phyloP scores from a whole-genome alignment of 345 rosid genomes.

The Anacardium occidentale region DNA sequence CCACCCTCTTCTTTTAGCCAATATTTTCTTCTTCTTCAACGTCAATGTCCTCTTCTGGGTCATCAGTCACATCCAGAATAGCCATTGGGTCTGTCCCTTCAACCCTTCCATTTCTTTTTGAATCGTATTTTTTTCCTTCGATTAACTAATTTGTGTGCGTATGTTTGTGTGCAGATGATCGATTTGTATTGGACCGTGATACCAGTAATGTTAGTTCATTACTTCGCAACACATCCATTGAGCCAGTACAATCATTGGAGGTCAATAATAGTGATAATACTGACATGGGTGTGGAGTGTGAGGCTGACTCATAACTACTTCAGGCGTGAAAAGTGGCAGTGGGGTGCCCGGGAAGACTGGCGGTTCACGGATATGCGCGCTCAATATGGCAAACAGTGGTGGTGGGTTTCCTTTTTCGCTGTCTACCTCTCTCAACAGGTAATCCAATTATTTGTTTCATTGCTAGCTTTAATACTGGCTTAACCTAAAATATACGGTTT shows the following conservation, averaged over 20 bases:
- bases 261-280: conserved; percentile 51
- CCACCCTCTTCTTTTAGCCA: conserved; percentile 79
- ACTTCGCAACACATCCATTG: conserved; percentile 72
- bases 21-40: conserved; percentile 82
- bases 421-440: conserved; percentile 94
- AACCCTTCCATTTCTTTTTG: not conserved
- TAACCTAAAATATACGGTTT: not conserved
- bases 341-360: conserved; percentile 99
- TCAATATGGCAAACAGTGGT: conserved; percentile 67
- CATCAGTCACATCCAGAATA: conserved; percentile 64
- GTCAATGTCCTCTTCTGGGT: conserved; percentile 92
- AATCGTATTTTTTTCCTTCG: not conserved
- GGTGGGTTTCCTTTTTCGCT: conserved; percentile 36
- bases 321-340: conserved; percentile 94
- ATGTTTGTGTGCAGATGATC: conserved; percentile 58
- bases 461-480: not conserved
- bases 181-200: conserved; percentile 94
- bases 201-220: conserved; percentile 77
- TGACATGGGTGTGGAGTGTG: conserved; percentile 83
- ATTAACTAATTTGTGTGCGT: not conserved
- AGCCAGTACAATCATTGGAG: conserved; percentile 59
- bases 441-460: not conserved
- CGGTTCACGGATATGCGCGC: conserved; percentile 75
- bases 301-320: conserved; percentile 86
- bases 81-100: conserved; percentile 69